Evolutionary conservation across 1,139 yeast species (phyloP).

Genomic region (Geotrichum klebahnii): DNA sequence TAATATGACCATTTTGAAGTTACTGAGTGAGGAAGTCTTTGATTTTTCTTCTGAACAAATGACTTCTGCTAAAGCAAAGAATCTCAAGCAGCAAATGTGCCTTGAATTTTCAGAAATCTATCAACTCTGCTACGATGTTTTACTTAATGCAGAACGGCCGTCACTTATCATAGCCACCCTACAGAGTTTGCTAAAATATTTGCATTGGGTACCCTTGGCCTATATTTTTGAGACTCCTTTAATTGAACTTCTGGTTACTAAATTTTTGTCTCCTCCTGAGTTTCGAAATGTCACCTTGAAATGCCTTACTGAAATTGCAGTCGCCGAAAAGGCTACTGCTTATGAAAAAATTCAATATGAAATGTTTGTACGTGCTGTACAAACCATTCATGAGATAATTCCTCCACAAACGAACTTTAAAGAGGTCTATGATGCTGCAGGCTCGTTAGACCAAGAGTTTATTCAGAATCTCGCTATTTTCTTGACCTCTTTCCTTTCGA

Average conservation of each 20-base stretch:
- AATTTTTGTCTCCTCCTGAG: conserved; percentile 73
- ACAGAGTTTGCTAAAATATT: conserved; percentile 74
- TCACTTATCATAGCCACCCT: conserved; percentile 81
- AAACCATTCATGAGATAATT: conserved; percentile 62
- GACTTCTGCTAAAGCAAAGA: conserved; percentile 90
- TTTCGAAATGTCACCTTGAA: conserved; percentile 82
- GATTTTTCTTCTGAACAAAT: conserved; percentile 91
- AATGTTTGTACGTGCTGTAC: conserved; percentile 72
- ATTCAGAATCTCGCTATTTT: conserved; percentile 94
- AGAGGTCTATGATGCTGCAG: conserved; percentile 68
- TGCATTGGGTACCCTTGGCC: conserved; percentile 91
- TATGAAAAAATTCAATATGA: conserved; percentile 59
- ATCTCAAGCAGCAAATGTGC: conserved; percentile 76
- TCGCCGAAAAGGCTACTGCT: conserved; percentile 57
- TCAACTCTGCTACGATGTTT: conserved; percentile 85
- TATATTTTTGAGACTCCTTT: conserved; percentile 86
- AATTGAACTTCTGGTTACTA: conserved; percentile 63
- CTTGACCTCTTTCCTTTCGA: conserved; percentile 74
- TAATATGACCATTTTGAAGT: conserved; percentile 85
- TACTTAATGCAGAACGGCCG: conserved; percentile 81
- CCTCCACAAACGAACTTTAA: conserved; percentile 74
- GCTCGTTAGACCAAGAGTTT: conserved; percentile 83
- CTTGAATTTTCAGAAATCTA: conserved; percentile 91
- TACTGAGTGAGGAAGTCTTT: conserved; percentile 91
- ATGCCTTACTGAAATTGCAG: conserved; percentile 86